phyloP scores from a whole-genome alignment of 2,329 filamentous ascomycete species.

The Alternaria arborescens region DNA sequence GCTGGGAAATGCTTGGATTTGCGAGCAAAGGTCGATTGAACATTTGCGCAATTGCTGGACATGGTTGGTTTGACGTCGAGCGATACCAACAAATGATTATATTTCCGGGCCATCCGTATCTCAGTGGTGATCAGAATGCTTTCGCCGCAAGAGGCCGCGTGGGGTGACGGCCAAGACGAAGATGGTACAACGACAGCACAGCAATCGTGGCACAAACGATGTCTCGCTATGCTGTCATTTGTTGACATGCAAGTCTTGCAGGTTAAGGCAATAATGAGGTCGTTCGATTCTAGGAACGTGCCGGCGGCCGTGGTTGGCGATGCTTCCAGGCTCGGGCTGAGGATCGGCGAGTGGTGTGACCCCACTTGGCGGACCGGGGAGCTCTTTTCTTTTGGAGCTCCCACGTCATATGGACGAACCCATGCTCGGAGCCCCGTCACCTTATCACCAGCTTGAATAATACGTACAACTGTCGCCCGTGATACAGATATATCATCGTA shows the following conservation, averaged over 20 bases:
- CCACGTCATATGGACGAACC: slow-evolving; percentile 28
- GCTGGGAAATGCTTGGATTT: neutral
- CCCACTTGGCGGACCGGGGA: slow-evolving; percentile 23
- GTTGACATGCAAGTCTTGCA: neutral
- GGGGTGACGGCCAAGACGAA: slow-evolving; percentile 1
- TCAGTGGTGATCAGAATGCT: neutral
- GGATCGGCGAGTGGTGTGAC: slow-evolving; percentile 24
- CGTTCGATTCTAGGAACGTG: neutral
- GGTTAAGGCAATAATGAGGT: neutral
- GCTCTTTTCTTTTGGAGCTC: slow-evolving; percentile 24
- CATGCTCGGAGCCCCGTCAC: slow-evolving; percentile 12
- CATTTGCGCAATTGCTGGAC: neutral
- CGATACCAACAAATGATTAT: slow-evolving; percentile 3
- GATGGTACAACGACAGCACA: neutral
- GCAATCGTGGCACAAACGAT: neutral
- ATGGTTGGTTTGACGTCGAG: slow-evolving; percentile 2
- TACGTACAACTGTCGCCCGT: neutral
- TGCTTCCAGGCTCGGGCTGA: slow-evolving; percentile 3
- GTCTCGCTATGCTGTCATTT: neutral
- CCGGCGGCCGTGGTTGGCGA: slow-evolving; percentile 1
- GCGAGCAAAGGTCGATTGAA: neutral
- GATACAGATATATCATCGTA: neutral
- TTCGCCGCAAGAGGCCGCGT: slow-evolving; percentile 2
- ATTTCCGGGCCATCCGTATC: neutral
- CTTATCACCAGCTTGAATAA: slow-evolving; percentile 17